Conservation (phyloP, 2,329 filamentous ascomycete genomes). For the Onygena corvina region DNA sequence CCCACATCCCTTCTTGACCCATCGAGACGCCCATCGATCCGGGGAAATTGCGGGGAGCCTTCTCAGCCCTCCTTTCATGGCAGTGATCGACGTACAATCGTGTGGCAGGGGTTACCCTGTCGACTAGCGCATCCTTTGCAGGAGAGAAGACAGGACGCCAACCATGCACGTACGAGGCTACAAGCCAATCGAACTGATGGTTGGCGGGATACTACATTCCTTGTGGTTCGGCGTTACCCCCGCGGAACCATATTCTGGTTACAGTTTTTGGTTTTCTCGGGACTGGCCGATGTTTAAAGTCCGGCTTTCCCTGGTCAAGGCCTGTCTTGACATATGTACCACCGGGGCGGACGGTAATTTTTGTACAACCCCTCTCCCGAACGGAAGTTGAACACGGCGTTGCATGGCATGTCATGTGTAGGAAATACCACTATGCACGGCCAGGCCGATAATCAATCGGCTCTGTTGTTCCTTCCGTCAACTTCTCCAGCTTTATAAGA, state of each 20-base stretch:
- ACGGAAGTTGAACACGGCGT: slow-evolving; percentile 2
- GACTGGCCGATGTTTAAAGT: not conserved
- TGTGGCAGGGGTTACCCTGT: not conserved
- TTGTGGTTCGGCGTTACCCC: not conserved
- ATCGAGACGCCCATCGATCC: not conserved
- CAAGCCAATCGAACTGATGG: not conserved
- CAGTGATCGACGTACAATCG: not conserved
- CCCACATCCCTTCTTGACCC: not conserved
- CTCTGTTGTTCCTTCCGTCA: not conserved
- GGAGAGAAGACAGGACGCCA: not conserved
- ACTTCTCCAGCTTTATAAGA: not conserved
- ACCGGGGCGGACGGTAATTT: not conserved
- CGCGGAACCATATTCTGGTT: not conserved
- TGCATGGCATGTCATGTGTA: not conserved
- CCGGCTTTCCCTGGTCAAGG: too few species aligned
- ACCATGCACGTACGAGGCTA: not conserved
- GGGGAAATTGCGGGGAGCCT: not conserved
- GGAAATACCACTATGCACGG: not conserved
- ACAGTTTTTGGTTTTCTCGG: not conserved
- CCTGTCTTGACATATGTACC: too few species aligned
- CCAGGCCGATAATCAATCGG: not conserved
- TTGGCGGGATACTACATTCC: not conserved
- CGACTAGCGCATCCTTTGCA: not conserved
- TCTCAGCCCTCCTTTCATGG: not conserved
- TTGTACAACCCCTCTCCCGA: not conserved